Evolutionary conservation across 2,329 filamentous ascomycete species (phyloP), one percentile per base, ranked within the genome.

Genomic region (Verticillium zaregamsianum): DNA sequence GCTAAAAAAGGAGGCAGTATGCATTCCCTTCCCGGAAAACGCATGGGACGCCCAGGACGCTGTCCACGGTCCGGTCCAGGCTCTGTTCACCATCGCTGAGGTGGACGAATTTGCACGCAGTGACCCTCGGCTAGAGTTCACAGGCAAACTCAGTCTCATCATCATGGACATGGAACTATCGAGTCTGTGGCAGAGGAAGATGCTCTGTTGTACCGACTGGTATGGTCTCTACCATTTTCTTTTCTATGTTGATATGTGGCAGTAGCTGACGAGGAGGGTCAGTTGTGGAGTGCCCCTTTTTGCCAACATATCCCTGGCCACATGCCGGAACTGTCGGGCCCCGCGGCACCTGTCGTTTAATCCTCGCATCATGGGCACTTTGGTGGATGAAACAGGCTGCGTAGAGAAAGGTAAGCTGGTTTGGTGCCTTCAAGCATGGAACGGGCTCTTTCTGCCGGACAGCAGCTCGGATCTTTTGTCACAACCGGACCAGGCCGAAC

Each of bases 311-410:
- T 64, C 74, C 2, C 66, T 62, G 0, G 74, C 70, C 1, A 69
- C 65, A 12, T 82, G 79, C 63, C 74, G 70, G 25, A 74, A 77
- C 63, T 82, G 79, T 63, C 61, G 66, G 14, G 67, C 59, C 11
- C 55, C 64, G 3, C 64, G 68, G 3, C 56, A 64, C 0, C 72
- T 80, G 12, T 64, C 65, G 8, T 68, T 78, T 3, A 82, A 81
- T 64, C 74, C 79, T 4, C 72, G 71, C 11, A 69, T 79, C 35
- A 68, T 82, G 31, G 76, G 78, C 9, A 69, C 68, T 0, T 66
- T 81, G 2, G 58, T 77, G 8, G 80, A 89, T 63, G 86, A 89
- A 69, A 88, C 84, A 0, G 85, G 82, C 5, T 76, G 75, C 37
- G 76, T 87, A 9, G 68, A 71, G 1, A 69, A 76, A 2, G 81